Evolutionary conservation across 148 eudicot genomes (phyloP), one percentile per base, ranked within the genome.

Genomic region (Arbutus unedo): DNA sequence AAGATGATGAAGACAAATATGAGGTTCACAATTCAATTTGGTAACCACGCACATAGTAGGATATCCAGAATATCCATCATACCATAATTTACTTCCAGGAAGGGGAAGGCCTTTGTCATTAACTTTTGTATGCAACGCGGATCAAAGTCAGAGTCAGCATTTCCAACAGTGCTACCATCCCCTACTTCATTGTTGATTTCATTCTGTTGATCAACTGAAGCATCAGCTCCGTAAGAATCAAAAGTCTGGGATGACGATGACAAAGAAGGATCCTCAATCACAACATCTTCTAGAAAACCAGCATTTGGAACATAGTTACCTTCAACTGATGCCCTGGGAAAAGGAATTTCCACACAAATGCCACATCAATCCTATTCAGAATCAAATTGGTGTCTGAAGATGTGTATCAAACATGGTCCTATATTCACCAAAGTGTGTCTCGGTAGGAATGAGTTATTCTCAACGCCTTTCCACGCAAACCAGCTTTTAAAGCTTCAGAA

Each of bases 41-140:
- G 21, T 47, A 21, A 47, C 14, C 48, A 21, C 4, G 48, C 9
- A 23, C n/a, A 50, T 43, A 21, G 3, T 56, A 23, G 74, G 8
- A 68, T 41, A 38, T 25, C 21, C 5, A 25, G 54, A 77, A 54
- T 15, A 59, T 49, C 44, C 55, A 77, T 77, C 91, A 85, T 91
- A 96, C 99, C 99, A 96, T 59, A 96, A 82, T 80, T 90, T 91
- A 87, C 99, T 96, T 87, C 99, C 99, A 77, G 96, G 92, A 84
- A 94, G 87, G 56, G 99, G 99, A 85, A 94, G 94, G 70, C 94
- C 99, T 87, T 93, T 92, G 78, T 94, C 99, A 81, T 92, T 93
- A 76, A 96, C 87, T 45, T 94, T 91, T 21, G 96, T 96, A 85
- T 96, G 94, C 91, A 96, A 91, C 50, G 99, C 97, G 87, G 60